Evolutionary conservation across 2,329 filamentous ascomycete species (phyloP), one percentile per base, ranked within the genome.

Genomic region (Magnaporthales sp.): DNA sequence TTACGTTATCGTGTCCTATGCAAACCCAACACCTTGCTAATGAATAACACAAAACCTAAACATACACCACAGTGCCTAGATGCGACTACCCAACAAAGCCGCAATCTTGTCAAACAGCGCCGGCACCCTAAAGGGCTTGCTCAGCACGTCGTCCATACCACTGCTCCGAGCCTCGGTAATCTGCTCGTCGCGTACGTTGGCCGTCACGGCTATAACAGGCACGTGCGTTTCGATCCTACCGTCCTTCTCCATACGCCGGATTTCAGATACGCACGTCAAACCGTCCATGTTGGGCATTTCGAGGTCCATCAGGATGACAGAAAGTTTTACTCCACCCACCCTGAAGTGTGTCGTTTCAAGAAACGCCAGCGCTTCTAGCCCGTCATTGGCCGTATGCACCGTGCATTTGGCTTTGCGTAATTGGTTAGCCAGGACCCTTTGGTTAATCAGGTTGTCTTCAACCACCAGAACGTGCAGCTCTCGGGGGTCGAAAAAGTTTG

Each of bases 391-490:
- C 0, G 84, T 84, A 67, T 86, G 85, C 4, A 86, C 86, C 4
- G 80, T 80, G 67, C 89, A 83, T 4, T 84, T 82, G 19, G 84
- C 81, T 71, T 87, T 88, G 66, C 80, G 80, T 5, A 90, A 77
- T 73, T 88, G 88, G 64, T 87, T 87, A n/a, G 88, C 76, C 1
- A 90, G 75, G 56, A 89, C 87, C 70, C 88, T 88, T 72, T 89
- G 88, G 72, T 90, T 90, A 69, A 89, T 87, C 4, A 82, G 78
- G 71, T 90, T 90, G 72, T 90, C 88, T 73, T 90, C 88, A 0
- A 90, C 88, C 3, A 90, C 77, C 8, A 90, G 76, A 2, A 90
- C 83, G 54, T 82, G 82, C 67, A 86, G 78, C 9, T 83, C 80
- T 69, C 81, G 84, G 64, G 79, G 79, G 69, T 82, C 79, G 15